Evolutionary conservation across 2,329 filamentous ascomycete species (phyloP).

Genomic region (Hypoxylon sp.): DNA sequence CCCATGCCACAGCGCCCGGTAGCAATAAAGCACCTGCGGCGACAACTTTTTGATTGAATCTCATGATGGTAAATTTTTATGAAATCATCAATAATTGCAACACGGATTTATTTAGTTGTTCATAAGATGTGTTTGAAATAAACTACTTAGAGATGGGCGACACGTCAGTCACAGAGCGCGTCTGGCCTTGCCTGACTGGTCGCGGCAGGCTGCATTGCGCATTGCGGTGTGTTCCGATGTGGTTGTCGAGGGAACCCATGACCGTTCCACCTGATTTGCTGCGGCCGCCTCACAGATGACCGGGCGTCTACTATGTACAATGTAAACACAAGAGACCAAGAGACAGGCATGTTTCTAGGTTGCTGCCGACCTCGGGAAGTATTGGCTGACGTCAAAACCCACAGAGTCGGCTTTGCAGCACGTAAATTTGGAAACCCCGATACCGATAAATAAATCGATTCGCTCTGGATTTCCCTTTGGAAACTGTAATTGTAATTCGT

Average conservation of each 20-base stretch:
- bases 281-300: constrained; percentile 36
- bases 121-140: background rate
- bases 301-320: too few species aligned
- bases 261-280: constrained; percentile 40
- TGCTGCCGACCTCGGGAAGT: constrained; percentile 12
- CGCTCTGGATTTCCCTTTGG: background rate
- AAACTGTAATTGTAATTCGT: background rate
- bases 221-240: constrained; percentile 10
- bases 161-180: constrained; percentile 23
- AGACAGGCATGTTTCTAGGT: constrained; percentile 4
- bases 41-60: constrained; percentile 42
- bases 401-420: background rate
- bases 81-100: constrained; percentile 8
- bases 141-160: constrained; percentile 10
- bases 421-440: background rate
- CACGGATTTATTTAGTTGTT: constrained; percentile 1
- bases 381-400: constrained; percentile 7
- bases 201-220: background rate
- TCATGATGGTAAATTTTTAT: constrained; percentile 46
- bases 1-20: constrained; percentile 55
- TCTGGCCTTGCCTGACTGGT: background rate
- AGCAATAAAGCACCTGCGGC: constrained; percentile 49
- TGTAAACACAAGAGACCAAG: constrained; percentile 18
- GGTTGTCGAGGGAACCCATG: constrained; percentile 44
- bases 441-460: background rate